Base-by-base conservation (phyloP, 202 grass and related monocot species). In the Zoysia matrella region DNA sequence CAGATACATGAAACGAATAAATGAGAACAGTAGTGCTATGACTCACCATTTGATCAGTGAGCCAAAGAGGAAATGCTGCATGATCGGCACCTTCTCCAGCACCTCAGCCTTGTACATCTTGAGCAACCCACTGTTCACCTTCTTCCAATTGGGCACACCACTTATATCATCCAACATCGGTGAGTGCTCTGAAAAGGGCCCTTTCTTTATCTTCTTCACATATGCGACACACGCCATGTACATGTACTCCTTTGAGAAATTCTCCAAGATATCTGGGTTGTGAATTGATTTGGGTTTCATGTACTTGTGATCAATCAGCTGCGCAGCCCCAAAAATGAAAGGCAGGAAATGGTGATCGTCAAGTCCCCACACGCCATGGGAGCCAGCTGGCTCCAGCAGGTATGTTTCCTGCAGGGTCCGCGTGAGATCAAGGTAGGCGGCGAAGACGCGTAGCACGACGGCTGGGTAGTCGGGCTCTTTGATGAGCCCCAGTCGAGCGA, bases 41-140 rank as follows among this genome's bases (percentile, higher is more conserved):
- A 79, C 49, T 64, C 66, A 98, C 95, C 95, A 98, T 90, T 91
- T 98, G 77, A 98, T 92, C 16, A 95, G 89, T 36, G 90, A 98
- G 36, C 95, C 92, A 46, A 98, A 98, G 82, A 98, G 90, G 84
- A 98, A 95, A 83, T 98, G 95, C 77, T 98, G 95, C 95, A 98
- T 98, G 74, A 98, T 98, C 0, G 92, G 92, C 52, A 95, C 95
- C 84, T 95, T 98, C 85, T 98, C 90, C 44, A 95, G 87, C 66
- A 98, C 92, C 85, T 98, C 92, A 6, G 95, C 95, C 84, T 93
- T 98, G 85, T 95, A 93, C 95, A 95, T 95, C 90, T 98, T 98
- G 61, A 98, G 91, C 80, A 98, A 70, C 12, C 95, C 91, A 1
- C 90, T 90, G 74, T 98, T 98, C 51, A 98, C 95, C 89, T 98